These are phyloP conservation scores for Boletus fagicola DNA, from an alignment of 768 basidiomycete genomes.

Conservation along the genomic window DNA sequence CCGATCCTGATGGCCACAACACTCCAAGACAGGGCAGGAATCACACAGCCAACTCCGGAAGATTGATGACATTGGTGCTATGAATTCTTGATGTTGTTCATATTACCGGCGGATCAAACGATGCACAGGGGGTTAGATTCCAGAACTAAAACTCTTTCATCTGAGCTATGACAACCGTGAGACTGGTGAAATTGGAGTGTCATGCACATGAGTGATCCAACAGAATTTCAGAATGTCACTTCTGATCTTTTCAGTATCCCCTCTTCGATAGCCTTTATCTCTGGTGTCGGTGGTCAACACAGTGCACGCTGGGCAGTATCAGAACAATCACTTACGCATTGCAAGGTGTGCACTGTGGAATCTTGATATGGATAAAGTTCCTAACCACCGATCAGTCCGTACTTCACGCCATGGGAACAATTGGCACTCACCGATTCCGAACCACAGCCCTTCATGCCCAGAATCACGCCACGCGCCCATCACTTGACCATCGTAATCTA, in stretches of 20 bases:
- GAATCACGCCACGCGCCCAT: conserved; percentile 31
- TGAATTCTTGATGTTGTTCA: neutral
- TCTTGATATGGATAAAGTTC: conserved; percentile 7
- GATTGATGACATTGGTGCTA: conserved; percentile 8
- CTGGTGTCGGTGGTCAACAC: neutral
- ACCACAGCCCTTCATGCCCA: conserved; percentile 31
- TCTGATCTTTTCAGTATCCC: conserved; percentile 1
- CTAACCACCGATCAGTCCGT: neutral
- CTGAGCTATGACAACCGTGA: neutral
- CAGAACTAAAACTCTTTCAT: neutral
- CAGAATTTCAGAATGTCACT: neutral
- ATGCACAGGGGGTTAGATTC: neutral
- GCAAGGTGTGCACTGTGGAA: conserved; percentile 7
- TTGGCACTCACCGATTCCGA: conserved; percentile 7
- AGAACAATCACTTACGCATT: neutral
- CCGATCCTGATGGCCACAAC: conserved; percentile 44
- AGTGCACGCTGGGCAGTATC: neutral
- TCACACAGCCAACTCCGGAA: conserved; percentile 24
- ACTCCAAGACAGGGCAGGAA: conserved; percentile 25
- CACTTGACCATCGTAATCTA: conserved; percentile 58
- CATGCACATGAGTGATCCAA: neutral
- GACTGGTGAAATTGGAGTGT: neutral
- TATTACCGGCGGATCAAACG: conserved; percentile 3
- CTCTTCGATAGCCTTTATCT: conserved; percentile 7
- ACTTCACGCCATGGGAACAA: neutral